Evolutionary conservation across 495 filamentous ascomycete genomes (phyloP).

Genomic region (Neurospora tetraspora): DNA sequence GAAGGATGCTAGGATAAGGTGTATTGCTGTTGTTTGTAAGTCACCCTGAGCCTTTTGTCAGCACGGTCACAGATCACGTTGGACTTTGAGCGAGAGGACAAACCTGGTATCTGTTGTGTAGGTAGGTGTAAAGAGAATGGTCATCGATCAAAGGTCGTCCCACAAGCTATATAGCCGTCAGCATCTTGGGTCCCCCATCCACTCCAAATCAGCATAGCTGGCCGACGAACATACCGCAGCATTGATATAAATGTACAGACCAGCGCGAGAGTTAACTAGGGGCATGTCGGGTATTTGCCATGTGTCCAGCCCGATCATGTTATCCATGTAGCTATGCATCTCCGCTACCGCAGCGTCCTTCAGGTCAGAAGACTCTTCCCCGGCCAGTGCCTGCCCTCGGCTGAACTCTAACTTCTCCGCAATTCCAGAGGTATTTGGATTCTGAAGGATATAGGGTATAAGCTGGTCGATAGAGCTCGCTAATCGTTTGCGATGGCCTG

Average conservation of each 20-base stretch:
- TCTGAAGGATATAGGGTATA: slow-evolving; percentile 42
- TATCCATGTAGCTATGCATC: slow-evolving; percentile 43
- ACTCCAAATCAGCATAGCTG: neutral
- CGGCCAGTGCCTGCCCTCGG: slow-evolving; percentile 37
- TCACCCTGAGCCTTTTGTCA: slow-evolving; percentile 45
- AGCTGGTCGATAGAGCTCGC: slow-evolving; percentile 40
- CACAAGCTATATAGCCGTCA: slow-evolving; percentile 51
- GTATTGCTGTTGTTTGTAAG: slow-evolving; percentile 59
- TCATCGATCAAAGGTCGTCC: slow-evolving; percentile 81
- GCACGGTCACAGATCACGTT: neutral
- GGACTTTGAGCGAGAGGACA: neutral
- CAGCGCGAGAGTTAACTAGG: slow-evolving; percentile 69
- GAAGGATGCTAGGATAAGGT: slow-evolving; percentile 79
- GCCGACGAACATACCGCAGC: slow-evolving; percentile 51
- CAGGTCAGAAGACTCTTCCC: slow-evolving; percentile 34
- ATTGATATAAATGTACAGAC: slow-evolving; percentile 86
- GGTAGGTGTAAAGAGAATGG: slow-evolving; percentile 59
- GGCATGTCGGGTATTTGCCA: slow-evolving; percentile 55
- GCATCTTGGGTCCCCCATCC: slow-evolving; percentile 3
- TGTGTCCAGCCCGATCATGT: slow-evolving; percentile 43
- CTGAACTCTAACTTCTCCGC: slow-evolving; percentile 42
- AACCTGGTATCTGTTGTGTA: slow-evolving; percentile 65
- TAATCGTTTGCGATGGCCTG: slow-evolving; percentile 37
- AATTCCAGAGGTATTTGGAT: slow-evolving; percentile 30
- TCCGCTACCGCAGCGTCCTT: slow-evolving; percentile 33